Base-by-base conservation (phyloP, 371 early-diverging fungal species). In the Homolaphlyctis polyrhiza region DNA sequence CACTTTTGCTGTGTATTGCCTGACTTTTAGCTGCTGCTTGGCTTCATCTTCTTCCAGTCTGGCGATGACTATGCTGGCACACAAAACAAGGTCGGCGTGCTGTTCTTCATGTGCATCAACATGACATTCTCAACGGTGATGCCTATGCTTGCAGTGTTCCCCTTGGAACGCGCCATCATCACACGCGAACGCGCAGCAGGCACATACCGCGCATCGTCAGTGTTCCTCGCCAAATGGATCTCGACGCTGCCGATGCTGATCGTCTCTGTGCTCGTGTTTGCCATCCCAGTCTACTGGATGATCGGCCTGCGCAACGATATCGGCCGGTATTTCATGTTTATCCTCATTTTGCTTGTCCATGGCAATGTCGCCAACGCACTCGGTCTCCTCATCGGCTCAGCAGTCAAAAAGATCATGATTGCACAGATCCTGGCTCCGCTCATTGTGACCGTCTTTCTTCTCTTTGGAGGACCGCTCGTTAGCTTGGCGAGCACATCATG, bases 151-250 rank as follows among this genome's bases (percentile, higher is more conserved):
- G 63, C 60, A 33, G 61, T 71, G 30, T 78, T 79, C 47, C 70
- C 76, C 0, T 57, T 63, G n/a, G 70, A 80, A 49, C 72, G 77
- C 49, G 57, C 57, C 35, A 79, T 85, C 60, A 76, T 85, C 52
- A 70, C 66, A n/a, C 67, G 82, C 28, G 86, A 86, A 62, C 69
- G 83, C 27, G 74, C 76, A 21, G 64, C 76, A 35, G 81, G 81
- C 13, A 64, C 77, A 21, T 86, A 82, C 70, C 45, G 74, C 11
- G 71, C 79, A 13, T 63, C 72, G 29, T 51, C 71, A 13, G 80
- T 76, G n/a, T 86, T 66, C 61, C 28, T 78, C 34, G 78, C 83
- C 28, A 83, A 83, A 71, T 62, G 76, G 51, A 29, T 78, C 5
- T 69, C 79, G 18, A 58, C 74, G 28, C 34, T 71, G 29, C 72